Percentiles rank a stretch among this genome's conserved stretches.
Conservation (phyloP, 495 filamentous ascomycete species). For the Aspergillus wentii region DNA sequence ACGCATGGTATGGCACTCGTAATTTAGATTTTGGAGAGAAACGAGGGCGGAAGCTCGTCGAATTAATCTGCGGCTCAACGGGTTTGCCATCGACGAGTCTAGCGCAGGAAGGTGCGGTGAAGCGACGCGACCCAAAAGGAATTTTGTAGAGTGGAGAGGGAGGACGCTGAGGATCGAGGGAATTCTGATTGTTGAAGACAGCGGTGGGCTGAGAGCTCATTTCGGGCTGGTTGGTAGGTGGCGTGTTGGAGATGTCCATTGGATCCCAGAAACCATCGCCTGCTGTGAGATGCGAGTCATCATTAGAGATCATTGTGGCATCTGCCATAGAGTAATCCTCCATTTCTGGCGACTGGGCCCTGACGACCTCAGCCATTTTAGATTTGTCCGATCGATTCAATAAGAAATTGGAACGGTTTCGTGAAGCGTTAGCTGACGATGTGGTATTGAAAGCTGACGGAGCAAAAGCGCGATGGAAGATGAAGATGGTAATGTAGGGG, state of each 20-base stretch:
- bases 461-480: not conserved
- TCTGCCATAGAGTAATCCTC: constrained; percentile 13
- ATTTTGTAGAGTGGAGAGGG: constrained; percentile 2
- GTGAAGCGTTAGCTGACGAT: not conserved
- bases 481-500: too few species aligned
- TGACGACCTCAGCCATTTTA: constrained; percentile 8
- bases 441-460: not conserved
- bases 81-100: not conserved
- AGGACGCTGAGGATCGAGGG: not conserved
- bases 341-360: constrained; percentile 4
- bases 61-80: not conserved
- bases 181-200: not conserved
- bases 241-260: constrained; percentile 13
- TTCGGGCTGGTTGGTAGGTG: not conserved
- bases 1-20: not conserved
- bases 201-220: not conserved
- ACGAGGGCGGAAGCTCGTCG: not conserved
- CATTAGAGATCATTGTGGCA: constrained; percentile 4
- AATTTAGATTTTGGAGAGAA: constrained; percentile 9
- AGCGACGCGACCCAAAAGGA: not conserved
- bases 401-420: not conserved
- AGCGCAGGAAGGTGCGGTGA: too few species aligned
- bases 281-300: not conserved
- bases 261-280: constrained; percentile 5
- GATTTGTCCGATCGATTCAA: too few species aligned